Base-by-base conservation (phyloP, 371 early-diverging fungal species). In the Rhizopus microsporus region DNA sequence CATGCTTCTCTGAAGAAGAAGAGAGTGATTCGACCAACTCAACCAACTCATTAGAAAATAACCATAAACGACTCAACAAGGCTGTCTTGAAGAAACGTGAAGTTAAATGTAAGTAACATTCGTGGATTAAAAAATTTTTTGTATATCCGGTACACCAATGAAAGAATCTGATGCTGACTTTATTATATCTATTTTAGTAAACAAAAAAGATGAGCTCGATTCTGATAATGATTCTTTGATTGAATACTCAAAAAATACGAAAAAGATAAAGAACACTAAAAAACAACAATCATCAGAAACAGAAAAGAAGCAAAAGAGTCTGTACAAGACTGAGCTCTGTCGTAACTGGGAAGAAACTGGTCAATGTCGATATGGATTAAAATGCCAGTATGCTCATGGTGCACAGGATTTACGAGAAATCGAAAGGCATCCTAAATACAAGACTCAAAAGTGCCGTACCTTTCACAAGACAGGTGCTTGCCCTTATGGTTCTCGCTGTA, bases 381-480 rank as follows among this genome's bases (percentile, higher is more conserved):
- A 92, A 72, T 99, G 99, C 74, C 96, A 97, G 69, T 99, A 96
- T 84, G 98, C 98, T 15, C 99, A 99, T 73, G 87, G 88, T 30
- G 59, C 64, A 17, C 57, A 69, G 29, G 98, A 99, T 77, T 83
- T 98, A 30, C 84, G 96, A 29, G 71, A 78, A 15, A 86, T 96
- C 1, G 79, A 85, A 45, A 88, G 99, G 46, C 99, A 99, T 74
- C 98, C 97, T 35, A 90, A 92, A 57, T 99, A 99, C 83, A 97
- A 97, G 74, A 90, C 96, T 29, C 90, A 91, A 66, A 80, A 88
- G 6, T 96, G 96, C 67, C 87, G 94, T 51, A 92, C 91, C 9
- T 97, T 85, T 75, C 88, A 90, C 73, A 88, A 88, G 58, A 88
- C 88, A 7, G 98, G 97, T 9, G 69, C 81, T 23, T 99, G 99